These are phyloP conservation scores for Leersia perrieri DNA, from an alignment of 176 grass and related monocot genomes.

Conservation along the genomic window DNA sequence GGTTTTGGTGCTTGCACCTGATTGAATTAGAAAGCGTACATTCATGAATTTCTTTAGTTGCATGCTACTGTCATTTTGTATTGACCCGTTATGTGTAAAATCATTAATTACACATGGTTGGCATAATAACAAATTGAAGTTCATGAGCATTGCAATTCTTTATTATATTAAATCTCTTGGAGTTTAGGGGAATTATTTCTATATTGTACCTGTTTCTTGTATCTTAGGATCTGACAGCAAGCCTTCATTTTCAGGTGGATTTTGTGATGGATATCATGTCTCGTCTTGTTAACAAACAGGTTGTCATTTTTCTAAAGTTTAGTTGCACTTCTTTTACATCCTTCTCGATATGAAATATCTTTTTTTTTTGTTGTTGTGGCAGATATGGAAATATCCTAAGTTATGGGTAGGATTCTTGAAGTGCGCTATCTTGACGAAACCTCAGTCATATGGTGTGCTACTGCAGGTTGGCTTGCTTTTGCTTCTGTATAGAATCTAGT, in stretches of 20 bases:
- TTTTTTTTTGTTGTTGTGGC: slow-evolving; percentile 19
- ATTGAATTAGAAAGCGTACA: slow-evolving; percentile 2
- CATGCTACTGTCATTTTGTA: background rate
- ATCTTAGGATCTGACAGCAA: slow-evolving; percentile 13
- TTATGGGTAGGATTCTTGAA: slow-evolving; percentile 97
- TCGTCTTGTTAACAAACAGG: slow-evolving; percentile 90
- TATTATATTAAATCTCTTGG: background rate
- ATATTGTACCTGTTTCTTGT: slow-evolving; percentile 8
- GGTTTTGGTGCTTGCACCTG: background rate
- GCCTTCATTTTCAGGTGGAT: slow-evolving; percentile 62
- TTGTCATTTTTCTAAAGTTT: slow-evolving; percentile 25
- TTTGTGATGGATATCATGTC: slow-evolving; percentile 97
- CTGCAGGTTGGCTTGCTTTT: slow-evolving; percentile 64
- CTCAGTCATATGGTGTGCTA: slow-evolving; percentile 83
- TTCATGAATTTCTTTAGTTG: background rate
- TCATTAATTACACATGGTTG: background rate
- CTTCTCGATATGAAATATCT: slow-evolving; percentile 13
- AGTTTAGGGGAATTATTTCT: background rate
- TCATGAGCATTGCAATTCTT: background rate
- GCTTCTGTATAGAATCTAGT: slow-evolving; percentile 1
- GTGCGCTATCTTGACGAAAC: slow-evolving; percentile 84
- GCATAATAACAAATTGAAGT: background rate
- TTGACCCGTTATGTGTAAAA: background rate
- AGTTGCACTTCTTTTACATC: background rate
- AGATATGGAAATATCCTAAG: slow-evolving; percentile 99